A percentile compares a stretch with the other conserved stretches of the same genome.
Conservation (phyloP, 192 early-diverging fungal species). For the Borealophlyctis nickersoniae region DNA sequence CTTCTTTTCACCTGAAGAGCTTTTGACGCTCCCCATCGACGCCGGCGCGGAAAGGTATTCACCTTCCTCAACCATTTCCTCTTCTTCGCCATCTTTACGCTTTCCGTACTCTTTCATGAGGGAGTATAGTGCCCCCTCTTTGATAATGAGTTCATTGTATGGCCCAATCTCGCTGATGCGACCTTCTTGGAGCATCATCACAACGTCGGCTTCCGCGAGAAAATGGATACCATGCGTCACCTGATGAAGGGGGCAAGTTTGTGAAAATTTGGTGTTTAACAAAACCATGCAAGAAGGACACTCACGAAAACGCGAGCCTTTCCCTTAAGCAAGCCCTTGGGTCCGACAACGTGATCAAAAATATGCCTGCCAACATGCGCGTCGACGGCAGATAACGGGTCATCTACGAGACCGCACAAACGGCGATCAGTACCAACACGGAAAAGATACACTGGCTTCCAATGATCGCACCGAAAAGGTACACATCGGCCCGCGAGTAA, state of each 20-base stretch:
- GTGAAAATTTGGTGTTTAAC: too few relatives aligned
- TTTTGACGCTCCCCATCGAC: not conserved
- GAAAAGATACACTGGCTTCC: not conserved
- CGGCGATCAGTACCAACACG: not conserved
- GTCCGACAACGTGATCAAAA: slow-evolving; percentile 86
- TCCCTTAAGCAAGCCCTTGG: slow-evolving; percentile 73
- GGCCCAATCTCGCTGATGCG: slow-evolving; percentile 64
- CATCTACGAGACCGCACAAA: slow-evolving; percentile 24
- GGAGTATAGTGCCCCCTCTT: slow-evolving; percentile 56
- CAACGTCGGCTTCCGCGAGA: slow-evolving; percentile 59
- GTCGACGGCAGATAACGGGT: slow-evolving; percentile 59
- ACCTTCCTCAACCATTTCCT: slow-evolving; percentile 10
- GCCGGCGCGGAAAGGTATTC: not conserved
- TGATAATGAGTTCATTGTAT: slow-evolving; percentile 63
- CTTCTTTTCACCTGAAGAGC: not conserved
- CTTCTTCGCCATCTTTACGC: slow-evolving; percentile 35
- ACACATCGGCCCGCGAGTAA: slow-evolving; percentile 86
- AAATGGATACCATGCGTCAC: slow-evolving; percentile 66
- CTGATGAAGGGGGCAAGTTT: not conserved
- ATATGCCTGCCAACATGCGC: slow-evolving; percentile 75
- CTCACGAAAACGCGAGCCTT: slow-evolving; percentile 82
- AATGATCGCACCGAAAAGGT: slow-evolving; percentile 63
- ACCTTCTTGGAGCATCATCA: slow-evolving; percentile 76
- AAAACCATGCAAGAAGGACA: slow-evolving; percentile 44
- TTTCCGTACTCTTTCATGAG: slow-evolving; percentile 75